Percentiles rank a stretch among this genome's conserved stretches.
phyloP scores from a whole-genome alignment of 495 filamentous ascomycete species.

The Penicillium soppii region DNA sequence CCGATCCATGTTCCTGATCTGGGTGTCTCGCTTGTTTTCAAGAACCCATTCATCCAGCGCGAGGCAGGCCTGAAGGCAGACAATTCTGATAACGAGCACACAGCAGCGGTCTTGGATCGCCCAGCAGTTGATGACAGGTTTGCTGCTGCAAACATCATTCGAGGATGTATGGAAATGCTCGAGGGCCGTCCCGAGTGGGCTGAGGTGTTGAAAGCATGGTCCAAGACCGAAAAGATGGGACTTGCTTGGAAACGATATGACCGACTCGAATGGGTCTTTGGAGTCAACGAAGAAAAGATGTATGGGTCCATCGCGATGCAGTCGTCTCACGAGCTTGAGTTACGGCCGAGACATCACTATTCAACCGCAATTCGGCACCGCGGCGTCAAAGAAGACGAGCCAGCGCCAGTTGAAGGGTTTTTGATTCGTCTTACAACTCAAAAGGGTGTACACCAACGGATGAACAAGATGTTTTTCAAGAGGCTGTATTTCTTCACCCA shows the following conservation, averaged over 20 bases:
- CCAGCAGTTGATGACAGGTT: slow-evolving; percentile 50
- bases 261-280: slow-evolving; percentile 72
- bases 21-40: slow-evolving; percentile 59
- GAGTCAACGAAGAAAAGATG: slow-evolving; percentile 69
- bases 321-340: slow-evolving; percentile 70
- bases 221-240: slow-evolving; percentile 61
- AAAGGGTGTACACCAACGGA: slow-evolving; percentile 55
- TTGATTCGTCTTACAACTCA: slow-evolving; percentile 68
- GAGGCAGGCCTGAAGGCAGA: slow-evolving; percentile 43
- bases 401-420: slow-evolving; percentile 69
- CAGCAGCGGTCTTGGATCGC: slow-evolving; percentile 40
- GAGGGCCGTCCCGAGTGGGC: slow-evolving; percentile 59
- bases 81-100: slow-evolving; percentile 35
- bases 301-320: slow-evolving; percentile 74
- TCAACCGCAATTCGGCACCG: slow-evolving; percentile 48
- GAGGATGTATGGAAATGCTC: slow-evolving; percentile 59
- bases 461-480: slow-evolving; percentile 69
- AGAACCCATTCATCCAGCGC: slow-evolving; percentile 60
- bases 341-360: slow-evolving; percentile 71
- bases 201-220: slow-evolving; percentile 61
- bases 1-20: slow-evolving; percentile 69
- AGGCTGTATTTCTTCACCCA: slow-evolving; percentile 70
- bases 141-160: slow-evolving; percentile 56
- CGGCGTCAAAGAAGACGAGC: slow-evolving; percentile 52
- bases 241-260: slow-evolving; percentile 78